Conservation (phyloP, 768 basidiomycete species). For the Russula sp. region DNA sequence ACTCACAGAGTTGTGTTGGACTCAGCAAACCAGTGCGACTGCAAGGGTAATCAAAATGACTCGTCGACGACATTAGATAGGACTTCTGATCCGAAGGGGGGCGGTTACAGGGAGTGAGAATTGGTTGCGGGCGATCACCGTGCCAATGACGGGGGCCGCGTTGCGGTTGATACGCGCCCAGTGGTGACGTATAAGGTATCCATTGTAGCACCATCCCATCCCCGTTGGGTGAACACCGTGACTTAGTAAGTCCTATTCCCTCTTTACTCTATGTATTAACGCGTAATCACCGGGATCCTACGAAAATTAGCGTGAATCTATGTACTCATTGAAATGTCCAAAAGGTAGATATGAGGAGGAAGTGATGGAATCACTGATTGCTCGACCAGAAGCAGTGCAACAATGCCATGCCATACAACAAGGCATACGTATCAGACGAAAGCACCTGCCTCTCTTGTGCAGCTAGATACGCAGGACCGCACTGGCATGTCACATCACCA, state of each 20-base stretch:
- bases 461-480: neutral
- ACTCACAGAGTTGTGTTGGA: slow-evolving; percentile 7
- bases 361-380: neutral
- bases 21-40: neutral
- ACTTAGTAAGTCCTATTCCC: too few relatives aligned
- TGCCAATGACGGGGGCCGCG: too few relatives aligned
- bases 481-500: neutral
- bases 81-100: neutral
- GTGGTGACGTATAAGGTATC: too few relatives aligned
- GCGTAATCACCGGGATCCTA: too few relatives aligned
- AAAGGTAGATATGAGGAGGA: neutral
- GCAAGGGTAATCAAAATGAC: neutral
- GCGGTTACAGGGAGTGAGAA: neutral
- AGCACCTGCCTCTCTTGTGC: neutral
- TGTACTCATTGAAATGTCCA: too few relatives aligned
- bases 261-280: too few relatives aligned
- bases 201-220: too few relatives aligned
- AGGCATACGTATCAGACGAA: neutral
- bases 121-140: neutral
- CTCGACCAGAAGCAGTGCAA: neutral
- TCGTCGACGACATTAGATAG: neutral
- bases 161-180: too few relatives aligned
- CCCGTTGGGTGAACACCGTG: too few relatives aligned
- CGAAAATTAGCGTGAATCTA: too few relatives aligned
- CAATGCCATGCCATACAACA: neutral